phyloP scores from a whole-genome alignment of 805 yeast genomes.

The Yamadazyma sp. region DNA sequence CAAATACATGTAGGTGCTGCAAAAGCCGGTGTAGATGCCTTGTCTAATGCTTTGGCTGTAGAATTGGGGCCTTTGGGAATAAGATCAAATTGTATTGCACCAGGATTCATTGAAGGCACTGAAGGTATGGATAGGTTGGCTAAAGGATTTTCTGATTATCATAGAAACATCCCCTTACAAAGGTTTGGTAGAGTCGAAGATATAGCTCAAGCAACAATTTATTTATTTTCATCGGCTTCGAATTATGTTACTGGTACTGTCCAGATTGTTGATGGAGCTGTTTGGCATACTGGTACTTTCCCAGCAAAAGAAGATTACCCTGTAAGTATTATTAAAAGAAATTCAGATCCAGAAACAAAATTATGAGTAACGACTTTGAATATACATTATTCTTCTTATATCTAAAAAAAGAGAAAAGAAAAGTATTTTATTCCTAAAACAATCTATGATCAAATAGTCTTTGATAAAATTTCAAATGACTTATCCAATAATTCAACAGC shows the following conservation, averaged over 20 bases:
- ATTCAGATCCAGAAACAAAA: conserved; percentile 3
- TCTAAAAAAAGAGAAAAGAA: too few relatives aligned
- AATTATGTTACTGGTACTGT: conserved; percentile 75
- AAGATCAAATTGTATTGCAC: conserved; percentile 80
- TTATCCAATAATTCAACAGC: conserved; percentile 32
- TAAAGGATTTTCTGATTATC: conserved; percentile 25
- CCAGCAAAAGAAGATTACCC: conserved; percentile 26
- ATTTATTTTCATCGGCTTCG: conserved; percentile 78
- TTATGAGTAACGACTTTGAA: too few relatives aligned
- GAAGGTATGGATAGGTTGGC: conserved; percentile 73
- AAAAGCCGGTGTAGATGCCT: conserved; percentile 92
- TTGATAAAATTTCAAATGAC: conserved; percentile 1
- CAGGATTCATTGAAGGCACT: conserved; percentile 83
- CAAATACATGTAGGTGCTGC: conserved; percentile 93
- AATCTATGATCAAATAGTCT: too few relatives aligned
- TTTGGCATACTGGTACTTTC: conserved; percentile 67
- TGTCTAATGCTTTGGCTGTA: conserved; percentile 78
- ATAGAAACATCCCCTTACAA: conserved; percentile 56
- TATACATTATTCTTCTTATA: too few relatives aligned
- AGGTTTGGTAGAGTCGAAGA: conserved; percentile 69
- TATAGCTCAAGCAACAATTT: conserved; percentile 84
- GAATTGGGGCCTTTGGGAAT: conserved; percentile 90
- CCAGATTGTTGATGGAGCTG: conserved; percentile 84
- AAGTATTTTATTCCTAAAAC: too few relatives aligned
- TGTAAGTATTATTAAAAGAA: conserved; percentile 18